Percentiles rank a stretch among this genome's conserved stretches.
These are phyloP conservation scores for Piromyces finnis DNA, from an alignment of 192 early-diverging fungal species.

Conservation along the genomic window DNA sequence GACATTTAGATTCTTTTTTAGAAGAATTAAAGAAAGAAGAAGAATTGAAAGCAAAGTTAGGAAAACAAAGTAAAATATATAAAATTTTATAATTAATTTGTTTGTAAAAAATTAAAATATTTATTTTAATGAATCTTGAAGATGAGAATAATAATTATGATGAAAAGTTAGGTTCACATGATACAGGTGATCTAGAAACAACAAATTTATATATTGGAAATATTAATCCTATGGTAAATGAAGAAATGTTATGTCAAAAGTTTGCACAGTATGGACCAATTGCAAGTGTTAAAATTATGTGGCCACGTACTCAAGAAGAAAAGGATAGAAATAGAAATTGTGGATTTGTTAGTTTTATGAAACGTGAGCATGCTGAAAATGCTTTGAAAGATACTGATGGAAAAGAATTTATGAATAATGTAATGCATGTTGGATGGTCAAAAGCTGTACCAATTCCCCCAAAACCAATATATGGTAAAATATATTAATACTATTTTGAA, in stretches of 20 bases:
- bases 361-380: conserved; percentile 40
- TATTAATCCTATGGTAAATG: conserved; percentile 51
- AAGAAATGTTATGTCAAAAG: conserved; percentile 46
- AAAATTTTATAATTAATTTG: no score
- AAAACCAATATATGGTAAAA: conserved; percentile 54
- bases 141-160: conserved; percentile 3
- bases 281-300: conserved; percentile 87
- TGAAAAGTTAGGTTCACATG: conserved; percentile 31
- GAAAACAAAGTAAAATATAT: background rate
- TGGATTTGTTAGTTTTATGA: conserved; percentile 86
- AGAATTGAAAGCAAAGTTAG: conserved; percentile 12
- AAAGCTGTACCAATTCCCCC: conserved; percentile 57
- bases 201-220: conserved; percentile 79
- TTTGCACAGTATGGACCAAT: conserved; percentile 75
- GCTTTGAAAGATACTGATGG: conserved; percentile 63
- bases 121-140: no score
- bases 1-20: conserved; percentile 65
- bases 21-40: conserved; percentile 55
- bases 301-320: conserved; percentile 76
- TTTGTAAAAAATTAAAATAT: no score
- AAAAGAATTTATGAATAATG: conserved; percentile 29
- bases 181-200: conserved; percentile 50
- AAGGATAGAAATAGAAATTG: conserved; percentile 56
- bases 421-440: conserved; percentile 64
- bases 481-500: no score